These are phyloP conservation scores for Lasiosphaeria hispida DNA, from an alignment of 495 filamentous ascomycete species.

Conservation along the genomic window DNA sequence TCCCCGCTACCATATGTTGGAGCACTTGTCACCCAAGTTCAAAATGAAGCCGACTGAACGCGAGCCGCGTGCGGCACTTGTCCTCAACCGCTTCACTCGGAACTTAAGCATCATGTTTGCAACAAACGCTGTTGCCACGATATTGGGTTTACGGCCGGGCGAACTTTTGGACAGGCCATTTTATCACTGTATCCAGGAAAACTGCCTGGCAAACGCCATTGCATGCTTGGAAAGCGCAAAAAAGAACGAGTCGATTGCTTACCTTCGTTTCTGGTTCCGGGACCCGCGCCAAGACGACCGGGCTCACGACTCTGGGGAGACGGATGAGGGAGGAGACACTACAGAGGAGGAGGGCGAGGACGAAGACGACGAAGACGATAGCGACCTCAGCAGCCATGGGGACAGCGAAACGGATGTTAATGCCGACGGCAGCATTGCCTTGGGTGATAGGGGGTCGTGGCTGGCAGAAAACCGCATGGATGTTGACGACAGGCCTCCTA, in stretches of 20 bases:
- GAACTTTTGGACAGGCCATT: conserved; percentile 70
- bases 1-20: conserved; percentile 88
- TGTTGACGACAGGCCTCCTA: conserved; percentile 24
- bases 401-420: background rate
- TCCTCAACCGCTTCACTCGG: conserved; percentile 83
- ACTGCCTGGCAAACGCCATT: conserved; percentile 72
- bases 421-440: conserved; percentile 16
- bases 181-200: conserved; percentile 76
- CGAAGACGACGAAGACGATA: conserved; percentile 12
- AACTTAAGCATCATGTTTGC: conserved; percentile 86
- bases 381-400: background rate
- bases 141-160: conserved; percentile 67
- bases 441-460: conserved; percentile 22
- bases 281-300: conserved; percentile 57
- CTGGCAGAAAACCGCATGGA: conserved; percentile 31
- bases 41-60: conserved; percentile 61
- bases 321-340: conserved; percentile 30
- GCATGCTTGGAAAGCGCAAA: conserved; percentile 81
- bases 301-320: conserved; percentile 26
- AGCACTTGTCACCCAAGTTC: conserved; percentile 81
- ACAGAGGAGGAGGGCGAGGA: conserved; percentile 18
- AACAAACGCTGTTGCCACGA: conserved; percentile 67
- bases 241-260: conserved; percentile 90
- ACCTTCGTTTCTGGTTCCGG: conserved; percentile 84
- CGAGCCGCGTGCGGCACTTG: conserved; percentile 80